Evolutionary conservation across 768 basidiomycete genomes (phyloP).

Genomic region (Amanita phalloides): DNA sequence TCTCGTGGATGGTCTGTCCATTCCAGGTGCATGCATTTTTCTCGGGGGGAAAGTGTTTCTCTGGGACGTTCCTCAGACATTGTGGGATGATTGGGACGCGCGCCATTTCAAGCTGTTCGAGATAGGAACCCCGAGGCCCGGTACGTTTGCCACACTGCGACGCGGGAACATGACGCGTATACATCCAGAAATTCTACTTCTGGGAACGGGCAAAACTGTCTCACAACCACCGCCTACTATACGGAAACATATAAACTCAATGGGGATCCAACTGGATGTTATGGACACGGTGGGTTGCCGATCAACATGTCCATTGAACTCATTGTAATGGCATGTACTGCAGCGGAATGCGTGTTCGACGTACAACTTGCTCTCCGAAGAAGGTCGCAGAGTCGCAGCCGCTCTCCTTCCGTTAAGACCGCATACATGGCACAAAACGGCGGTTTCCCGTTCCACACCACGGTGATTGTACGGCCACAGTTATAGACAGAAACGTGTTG

Average conservation of each 20-base stretch:
- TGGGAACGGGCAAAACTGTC: conserved; percentile 76
- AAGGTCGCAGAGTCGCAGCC: conserved; percentile 87
- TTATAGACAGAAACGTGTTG: conserved; percentile 3
- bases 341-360: conserved; percentile 92
- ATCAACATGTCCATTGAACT: not conserved
- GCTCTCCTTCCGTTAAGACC: conserved; percentile 68
- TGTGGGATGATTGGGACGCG: conserved; percentile 60
- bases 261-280: conserved; percentile 84
- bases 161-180: not conserved
- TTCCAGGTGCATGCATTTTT: conserved; percentile 75
- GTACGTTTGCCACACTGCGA: conserved; percentile 28
- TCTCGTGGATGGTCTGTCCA: conserved; percentile 66
- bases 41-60: conserved; percentile 78
- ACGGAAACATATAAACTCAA: conserved; percentile 51
- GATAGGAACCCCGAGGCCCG: conserved; percentile 74
- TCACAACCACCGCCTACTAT: conserved; percentile 61
- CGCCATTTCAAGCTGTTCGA: conserved; percentile 79
- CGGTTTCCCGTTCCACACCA: not conserved
- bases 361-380: conserved; percentile 88
- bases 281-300: conserved; percentile 65
- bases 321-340: not conserved
- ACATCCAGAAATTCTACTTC: conserved; percentile 68
- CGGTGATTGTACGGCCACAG: not conserved
- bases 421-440: conserved; percentile 40
- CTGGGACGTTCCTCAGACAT: conserved; percentile 70